Conservation (phyloP, 2,329 filamentous ascomycete species). For the Pseudogymnoascus sp. region DNA sequence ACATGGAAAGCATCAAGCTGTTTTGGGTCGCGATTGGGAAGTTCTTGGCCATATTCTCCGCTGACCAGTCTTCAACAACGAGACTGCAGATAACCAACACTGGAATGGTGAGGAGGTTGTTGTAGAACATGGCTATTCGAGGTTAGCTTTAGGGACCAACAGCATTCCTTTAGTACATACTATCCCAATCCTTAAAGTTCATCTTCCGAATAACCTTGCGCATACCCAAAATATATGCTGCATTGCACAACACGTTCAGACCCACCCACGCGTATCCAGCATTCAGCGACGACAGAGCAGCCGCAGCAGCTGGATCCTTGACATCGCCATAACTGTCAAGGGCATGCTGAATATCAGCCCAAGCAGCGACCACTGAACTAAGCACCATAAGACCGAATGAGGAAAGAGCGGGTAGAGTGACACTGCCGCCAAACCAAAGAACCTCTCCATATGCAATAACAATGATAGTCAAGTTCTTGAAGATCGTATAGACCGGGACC, state of each 20-base stretch:
- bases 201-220: slow-evolving; percentile 95
- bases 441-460: slow-evolving; percentile 94
- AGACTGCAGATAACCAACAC: slow-evolving; percentile 73
- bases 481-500: slow-evolving; percentile 95
- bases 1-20: slow-evolving; percentile 72
- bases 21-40: slow-evolving; percentile 73
- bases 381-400: slow-evolving; percentile 92
- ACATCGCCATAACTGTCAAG: slow-evolving; percentile 37
- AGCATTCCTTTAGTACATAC: slow-evolving; percentile 49
- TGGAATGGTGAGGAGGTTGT: slow-evolving; percentile 90
- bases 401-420: slow-evolving; percentile 74
- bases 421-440: slow-evolving; percentile 86
- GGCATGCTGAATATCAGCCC: slow-evolving; percentile 88
- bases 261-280: slow-evolving; percentile 93
- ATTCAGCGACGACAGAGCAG: slow-evolving; percentile 77
- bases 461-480: slow-evolving; percentile 97
- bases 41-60: slow-evolving; percentile 71
- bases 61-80: slow-evolving; percentile 81
- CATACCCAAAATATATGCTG: slow-evolving; percentile 79
- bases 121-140: slow-evolving; percentile 86
- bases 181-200: slow-evolving; percentile 98
- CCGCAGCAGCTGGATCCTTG: slow-evolving; percentile 50
- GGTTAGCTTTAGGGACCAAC: neutral
- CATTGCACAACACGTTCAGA: slow-evolving; percentile 85
- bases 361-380: slow-evolving; percentile 83